A percentile compares a stretch with the other conserved stretches of the same genome.
Evolutionary conservation across 768 basidiomycete species (phyloP).

Genomic region (Hygrophoropsis aurantiaca): DNA sequence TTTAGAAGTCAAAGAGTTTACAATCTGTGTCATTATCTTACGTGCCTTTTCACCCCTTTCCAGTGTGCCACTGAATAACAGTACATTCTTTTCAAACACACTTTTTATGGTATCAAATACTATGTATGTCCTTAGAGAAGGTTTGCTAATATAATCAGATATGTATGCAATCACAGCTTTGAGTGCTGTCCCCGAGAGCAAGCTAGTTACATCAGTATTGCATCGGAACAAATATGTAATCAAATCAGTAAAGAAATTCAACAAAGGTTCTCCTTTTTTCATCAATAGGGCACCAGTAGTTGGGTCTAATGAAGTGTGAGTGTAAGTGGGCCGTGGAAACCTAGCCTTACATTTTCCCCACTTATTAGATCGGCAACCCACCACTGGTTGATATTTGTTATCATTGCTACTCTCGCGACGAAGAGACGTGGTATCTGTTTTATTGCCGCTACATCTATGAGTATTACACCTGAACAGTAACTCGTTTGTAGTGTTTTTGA

Average conservation of each 20-base stretch:
- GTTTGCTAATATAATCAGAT: slow-evolving; percentile 45
- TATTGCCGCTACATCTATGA: neutral
- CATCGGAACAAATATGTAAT: slow-evolving; percentile 35
- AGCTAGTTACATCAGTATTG: slow-evolving; percentile 39
- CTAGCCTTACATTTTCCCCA: slow-evolving; percentile 30
- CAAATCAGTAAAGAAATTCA: slow-evolving; percentile 34
- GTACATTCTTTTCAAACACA: slow-evolving; percentile 21
- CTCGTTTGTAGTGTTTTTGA: too few species aligned
- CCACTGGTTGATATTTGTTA: neutral
- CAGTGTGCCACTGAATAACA: slow-evolving; percentile 13
- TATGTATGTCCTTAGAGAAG: slow-evolving; percentile 35
- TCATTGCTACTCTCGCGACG: neutral
- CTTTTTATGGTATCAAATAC: slow-evolving; percentile 32
- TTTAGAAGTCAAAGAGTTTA: slow-evolving; percentile 34
- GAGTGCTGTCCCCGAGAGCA: slow-evolving; percentile 39
- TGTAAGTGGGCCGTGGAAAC: slow-evolving; percentile 33
- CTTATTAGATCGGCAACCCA: slow-evolving; percentile 27
- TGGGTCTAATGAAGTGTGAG: slow-evolving; percentile 26
- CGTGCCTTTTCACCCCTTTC: slow-evolving; percentile 19
- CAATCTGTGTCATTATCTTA: slow-evolving; percentile 34
- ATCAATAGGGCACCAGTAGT: slow-evolving; percentile 24
- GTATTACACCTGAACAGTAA: neutral
- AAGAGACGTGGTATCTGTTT: slow-evolving; percentile 1
- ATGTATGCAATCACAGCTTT: slow-evolving; percentile 39
- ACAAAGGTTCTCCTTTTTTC: slow-evolving; percentile 32